phyloP scores from a whole-genome alignment of 2,329 filamentous ascomycete species.

The Diaporthe humulicola region DNA sequence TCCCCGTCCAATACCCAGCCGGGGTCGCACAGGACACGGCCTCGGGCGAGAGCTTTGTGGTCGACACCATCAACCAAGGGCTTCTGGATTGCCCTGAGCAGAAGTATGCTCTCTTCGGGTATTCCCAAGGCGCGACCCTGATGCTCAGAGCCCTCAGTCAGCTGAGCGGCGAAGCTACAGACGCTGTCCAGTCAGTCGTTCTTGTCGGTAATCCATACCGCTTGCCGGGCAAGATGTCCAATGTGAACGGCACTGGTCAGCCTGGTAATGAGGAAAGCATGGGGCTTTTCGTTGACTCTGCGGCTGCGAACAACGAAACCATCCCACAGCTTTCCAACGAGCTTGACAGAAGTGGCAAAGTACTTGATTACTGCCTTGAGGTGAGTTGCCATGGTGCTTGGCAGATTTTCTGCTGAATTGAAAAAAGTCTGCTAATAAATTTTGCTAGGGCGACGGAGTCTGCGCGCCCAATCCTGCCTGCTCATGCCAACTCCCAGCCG shows the following conservation, averaged over 20 bases:
- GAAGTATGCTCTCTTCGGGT: background rate
- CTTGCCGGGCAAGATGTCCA: background rate
- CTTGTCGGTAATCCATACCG: background rate
- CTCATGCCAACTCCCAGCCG: background rate
- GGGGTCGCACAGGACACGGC: too few relatives aligned
- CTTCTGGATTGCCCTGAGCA: background rate
- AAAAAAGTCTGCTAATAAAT: background rate
- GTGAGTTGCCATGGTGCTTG: too few relatives aligned
- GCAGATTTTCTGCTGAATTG: background rate
- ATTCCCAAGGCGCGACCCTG: background rate
- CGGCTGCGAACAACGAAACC: background rate
- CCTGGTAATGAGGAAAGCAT: background rate
- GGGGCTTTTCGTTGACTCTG: background rate
- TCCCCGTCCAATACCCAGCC: too few relatives aligned
- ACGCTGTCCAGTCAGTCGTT: background rate
- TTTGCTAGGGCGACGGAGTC: background rate
- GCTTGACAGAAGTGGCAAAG: background rate
- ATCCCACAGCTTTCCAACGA: background rate
- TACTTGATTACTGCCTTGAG: background rate
- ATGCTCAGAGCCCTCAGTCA: background rate
- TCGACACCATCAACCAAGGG: background rate
- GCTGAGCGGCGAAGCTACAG: background rate
- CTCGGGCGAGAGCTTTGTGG: background rate
- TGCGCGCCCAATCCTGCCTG: background rate
- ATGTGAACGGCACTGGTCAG: background rate